phyloP scores from a whole-genome alignment of 148 eudicot species.

The Gaultheria prostrata region DNA sequence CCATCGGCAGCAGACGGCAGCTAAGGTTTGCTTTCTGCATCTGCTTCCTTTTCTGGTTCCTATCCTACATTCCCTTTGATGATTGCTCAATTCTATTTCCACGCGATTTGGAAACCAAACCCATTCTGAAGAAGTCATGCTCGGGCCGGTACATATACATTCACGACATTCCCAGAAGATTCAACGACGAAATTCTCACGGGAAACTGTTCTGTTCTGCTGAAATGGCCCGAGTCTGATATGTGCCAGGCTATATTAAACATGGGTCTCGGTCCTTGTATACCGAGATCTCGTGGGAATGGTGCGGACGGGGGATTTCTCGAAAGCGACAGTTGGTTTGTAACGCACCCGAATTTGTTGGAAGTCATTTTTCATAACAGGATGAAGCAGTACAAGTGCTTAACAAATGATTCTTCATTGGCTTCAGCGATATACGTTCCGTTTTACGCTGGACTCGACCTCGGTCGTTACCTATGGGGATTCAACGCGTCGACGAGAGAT shows the following conservation, averaged over 20 bases:
- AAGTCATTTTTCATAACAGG: constrained; percentile 50
- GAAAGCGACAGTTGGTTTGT: constrained; percentile 35
- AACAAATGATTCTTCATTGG: constrained; percentile 30
- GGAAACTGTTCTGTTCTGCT: constrained; percentile 24
- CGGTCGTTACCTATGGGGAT: constrained; percentile 27
- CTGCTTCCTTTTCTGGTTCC: not conserved
- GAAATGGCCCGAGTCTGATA: constrained; percentile 30
- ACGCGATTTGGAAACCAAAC: not conserved
- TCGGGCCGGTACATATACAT: constrained; percentile 36
- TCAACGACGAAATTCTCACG: constrained; percentile 19
- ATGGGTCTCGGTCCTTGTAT: constrained; percentile 40
- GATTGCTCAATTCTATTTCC: not conserved
- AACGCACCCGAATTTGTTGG: constrained; percentile 46
- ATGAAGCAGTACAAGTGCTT: constrained; percentile 43
- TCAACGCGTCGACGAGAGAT: constrained; percentile 23
- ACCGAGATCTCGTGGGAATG: constrained; percentile 16
- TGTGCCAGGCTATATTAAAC: constrained; percentile 39
- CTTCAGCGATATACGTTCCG: constrained; percentile 43
- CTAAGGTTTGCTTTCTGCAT: not conserved
- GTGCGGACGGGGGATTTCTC: constrained; percentile 40
- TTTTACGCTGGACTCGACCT: constrained; percentile 43
- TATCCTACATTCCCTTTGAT: not conserved
- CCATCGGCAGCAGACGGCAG: not conserved
- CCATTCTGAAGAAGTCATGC: constrained; percentile 29
- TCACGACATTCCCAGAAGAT: constrained; percentile 34